Conservation (phyloP, 2,329 filamentous ascomycete genomes). For the Ophiostoma sp. region DNA sequence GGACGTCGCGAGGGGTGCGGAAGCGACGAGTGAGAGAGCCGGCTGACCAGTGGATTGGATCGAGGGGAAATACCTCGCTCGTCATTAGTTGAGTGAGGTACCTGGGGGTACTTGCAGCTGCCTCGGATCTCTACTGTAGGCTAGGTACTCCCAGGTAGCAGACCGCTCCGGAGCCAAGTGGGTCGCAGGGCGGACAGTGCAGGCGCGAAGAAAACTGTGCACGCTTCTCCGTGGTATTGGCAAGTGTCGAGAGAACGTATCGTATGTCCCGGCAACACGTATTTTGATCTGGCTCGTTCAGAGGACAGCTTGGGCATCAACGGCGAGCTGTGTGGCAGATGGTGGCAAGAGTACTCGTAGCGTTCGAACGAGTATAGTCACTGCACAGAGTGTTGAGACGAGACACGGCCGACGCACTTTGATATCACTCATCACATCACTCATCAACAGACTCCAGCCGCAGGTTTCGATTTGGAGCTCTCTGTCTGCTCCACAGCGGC, state of each 20-base stretch:
- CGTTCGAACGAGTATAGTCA: neutral
- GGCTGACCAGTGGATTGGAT: slow-evolving; percentile 11
- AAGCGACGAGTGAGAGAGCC: slow-evolving; percentile 19
- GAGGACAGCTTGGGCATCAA: neutral
- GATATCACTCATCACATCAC: neutral
- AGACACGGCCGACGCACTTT: neutral
- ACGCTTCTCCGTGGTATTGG: neutral
- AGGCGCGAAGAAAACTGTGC: slow-evolving; percentile 3
- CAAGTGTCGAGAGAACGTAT: neutral
- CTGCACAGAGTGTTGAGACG: neutral
- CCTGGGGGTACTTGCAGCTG: neutral
- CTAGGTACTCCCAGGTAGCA: neutral
- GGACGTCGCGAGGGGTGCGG: neutral
- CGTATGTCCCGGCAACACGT: too few species aligned
- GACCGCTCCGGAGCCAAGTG: neutral
- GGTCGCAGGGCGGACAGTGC: slow-evolving; percentile 4
- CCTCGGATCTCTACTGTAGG: too few species aligned
- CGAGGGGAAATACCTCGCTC: slow-evolving; percentile 25
- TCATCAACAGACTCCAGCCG: neutral
- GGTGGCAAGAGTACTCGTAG: neutral
- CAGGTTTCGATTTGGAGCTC: neutral
- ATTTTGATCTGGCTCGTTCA: too few species aligned
- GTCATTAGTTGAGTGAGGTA: slow-evolving; percentile 24
- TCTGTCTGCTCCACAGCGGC: neutral
- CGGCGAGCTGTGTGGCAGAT: neutral